Percentiles rank a stretch among this genome's conserved stretches.
These are phyloP conservation scores for Pontederia paniculata DNA, from an alignment of 176 grass and related monocot genomes.

Conservation along the genomic window DNA sequence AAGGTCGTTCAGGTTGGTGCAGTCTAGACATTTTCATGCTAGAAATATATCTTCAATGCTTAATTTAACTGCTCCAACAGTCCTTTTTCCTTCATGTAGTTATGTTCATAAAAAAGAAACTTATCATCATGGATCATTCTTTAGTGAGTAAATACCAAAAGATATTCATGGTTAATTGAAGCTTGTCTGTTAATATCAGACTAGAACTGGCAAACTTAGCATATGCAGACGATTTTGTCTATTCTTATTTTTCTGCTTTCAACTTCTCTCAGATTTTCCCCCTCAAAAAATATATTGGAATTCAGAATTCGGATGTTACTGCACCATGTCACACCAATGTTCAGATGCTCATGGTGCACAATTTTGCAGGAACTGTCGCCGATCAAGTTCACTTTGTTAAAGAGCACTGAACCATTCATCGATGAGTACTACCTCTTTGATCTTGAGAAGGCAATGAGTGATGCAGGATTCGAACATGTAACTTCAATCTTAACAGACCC, in stretches of 20 bases:
- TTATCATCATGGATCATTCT: no score
- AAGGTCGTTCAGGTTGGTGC: slow-evolving; percentile 69
- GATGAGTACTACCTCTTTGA: slow-evolving; percentile 85
- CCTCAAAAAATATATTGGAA: no score
- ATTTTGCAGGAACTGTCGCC: slow-evolving; percentile 58
- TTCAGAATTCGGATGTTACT: no score
- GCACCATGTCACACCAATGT: no score
- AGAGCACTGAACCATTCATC: slow-evolving; percentile 80
- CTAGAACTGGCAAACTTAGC: no score
- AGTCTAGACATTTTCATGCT: neutral
- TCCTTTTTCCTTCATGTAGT: no score
- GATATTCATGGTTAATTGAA: neutral
- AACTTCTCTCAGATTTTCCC: no score
- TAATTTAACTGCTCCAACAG: no score
- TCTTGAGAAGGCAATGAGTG: slow-evolving; percentile 47
- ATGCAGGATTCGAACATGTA: slow-evolving; percentile 53
- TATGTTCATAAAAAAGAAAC: no score
- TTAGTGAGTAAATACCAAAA: neutral
- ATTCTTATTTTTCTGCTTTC: no score
- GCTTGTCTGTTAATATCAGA: no score
- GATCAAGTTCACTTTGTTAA: slow-evolving; percentile 63
- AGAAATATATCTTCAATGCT: neutral
- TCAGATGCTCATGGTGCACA: neutral
- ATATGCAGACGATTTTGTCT: no score
- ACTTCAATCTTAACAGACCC: slow-evolving; percentile 54